A percentile compares a stretch with the other conserved stretches of the same genome.
Conservation (phyloP, 768 basidiomycete species). For the Trametes cubensis region DNA sequence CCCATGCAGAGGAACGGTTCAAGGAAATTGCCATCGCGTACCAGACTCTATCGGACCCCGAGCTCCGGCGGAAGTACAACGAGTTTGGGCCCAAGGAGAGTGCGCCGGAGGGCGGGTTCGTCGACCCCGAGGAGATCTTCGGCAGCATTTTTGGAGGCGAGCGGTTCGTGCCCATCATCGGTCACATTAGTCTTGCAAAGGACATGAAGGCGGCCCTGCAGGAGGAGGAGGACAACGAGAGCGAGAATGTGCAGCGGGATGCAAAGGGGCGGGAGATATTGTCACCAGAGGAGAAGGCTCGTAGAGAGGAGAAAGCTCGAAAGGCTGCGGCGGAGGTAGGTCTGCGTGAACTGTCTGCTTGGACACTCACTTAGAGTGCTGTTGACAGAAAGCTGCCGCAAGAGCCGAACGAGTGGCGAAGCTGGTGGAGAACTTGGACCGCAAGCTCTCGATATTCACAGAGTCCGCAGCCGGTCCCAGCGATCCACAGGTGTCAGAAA, state of each 20-base stretch:
- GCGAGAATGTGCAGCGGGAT: constrained; percentile 48
- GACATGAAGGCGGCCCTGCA: constrained; percentile 95
- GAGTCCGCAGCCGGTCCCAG: constrained; percentile 76
- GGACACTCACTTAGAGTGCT: not conserved
- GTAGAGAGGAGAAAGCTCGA: constrained; percentile 67
- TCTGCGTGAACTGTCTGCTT: constrained; percentile 6
- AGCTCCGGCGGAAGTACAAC: constrained; percentile 82
- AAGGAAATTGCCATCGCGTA: constrained; percentile 90
- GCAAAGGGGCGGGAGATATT: constrained; percentile 49
- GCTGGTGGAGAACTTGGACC: constrained; percentile 75
- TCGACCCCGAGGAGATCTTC: constrained; percentile 75
- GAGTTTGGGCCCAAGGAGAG: constrained; percentile 88
- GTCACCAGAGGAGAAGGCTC: constrained; percentile 44
- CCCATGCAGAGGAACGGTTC: constrained; percentile 83
- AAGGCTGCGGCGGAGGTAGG: constrained; percentile 68
- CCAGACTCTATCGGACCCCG: constrained; percentile 80
- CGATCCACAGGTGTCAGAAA: constrained; percentile 68
- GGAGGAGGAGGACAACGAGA: constrained; percentile 56
- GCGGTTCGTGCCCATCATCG: constrained; percentile 83
- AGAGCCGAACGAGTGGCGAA: constrained; percentile 74
- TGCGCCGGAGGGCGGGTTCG: constrained; percentile 80
- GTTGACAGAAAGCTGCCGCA: constrained; percentile 71
- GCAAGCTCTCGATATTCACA: constrained; percentile 85
- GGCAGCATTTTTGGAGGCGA: constrained; percentile 90
- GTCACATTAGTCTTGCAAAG: constrained; percentile 80